These are phyloP conservation scores for Fragilariopsis cylindrus DNA, from an alignment of 108 stramenopile species.

Conservation along the genomic window DNA sequence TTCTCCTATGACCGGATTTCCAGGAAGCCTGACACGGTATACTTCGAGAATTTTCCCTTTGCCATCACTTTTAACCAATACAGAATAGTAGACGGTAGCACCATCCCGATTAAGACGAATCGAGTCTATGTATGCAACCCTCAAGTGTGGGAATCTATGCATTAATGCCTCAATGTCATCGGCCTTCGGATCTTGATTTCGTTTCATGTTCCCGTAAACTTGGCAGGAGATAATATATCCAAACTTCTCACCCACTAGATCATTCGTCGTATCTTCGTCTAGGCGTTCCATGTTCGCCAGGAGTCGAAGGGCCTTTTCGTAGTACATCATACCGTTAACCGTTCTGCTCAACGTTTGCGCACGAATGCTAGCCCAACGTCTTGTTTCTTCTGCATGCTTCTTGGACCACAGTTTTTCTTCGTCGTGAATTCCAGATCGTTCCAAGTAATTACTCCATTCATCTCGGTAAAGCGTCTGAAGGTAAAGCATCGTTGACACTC, in stretches of 20 bases:
- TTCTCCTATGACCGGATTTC: conserved; percentile 97
- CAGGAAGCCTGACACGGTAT: conserved; percentile 94
- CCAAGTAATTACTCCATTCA: conserved; percentile 96
- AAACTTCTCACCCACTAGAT: conserved; percentile 94
- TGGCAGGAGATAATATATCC: conserved; percentile 97
- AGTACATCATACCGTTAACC: conserved; percentile 98
- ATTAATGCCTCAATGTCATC: conserved; percentile 96
- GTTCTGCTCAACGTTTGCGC: conserved; percentile 96
- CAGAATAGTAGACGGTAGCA: conserved; percentile 85
- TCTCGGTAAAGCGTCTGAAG: conserved; percentile 93
- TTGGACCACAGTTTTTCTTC: conserved; percentile 93
- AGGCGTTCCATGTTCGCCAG: conserved; percentile 92
- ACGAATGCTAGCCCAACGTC: conserved; percentile 96
- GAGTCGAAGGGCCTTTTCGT: conserved; percentile 94
- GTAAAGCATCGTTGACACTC: conserved; percentile 94
- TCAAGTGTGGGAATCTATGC: conserved; percentile 90
- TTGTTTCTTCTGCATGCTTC: conserved; percentile 82
- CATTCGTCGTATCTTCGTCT: conserved; percentile 88
- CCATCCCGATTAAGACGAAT: conserved; percentile 85
- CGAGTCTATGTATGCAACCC: conserved; percentile 97
- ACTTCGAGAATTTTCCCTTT: conserved; percentile 84
- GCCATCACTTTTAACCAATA: conserved; percentile 90
- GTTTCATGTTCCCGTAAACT: conserved; percentile 95
- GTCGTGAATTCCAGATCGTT: conserved; percentile 81
- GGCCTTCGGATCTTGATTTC: conserved; percentile 94